Evolutionary conservation across 2,329 filamentous ascomycete genomes (phyloP).

Genomic region (Alternaria conjuncta): DNA sequence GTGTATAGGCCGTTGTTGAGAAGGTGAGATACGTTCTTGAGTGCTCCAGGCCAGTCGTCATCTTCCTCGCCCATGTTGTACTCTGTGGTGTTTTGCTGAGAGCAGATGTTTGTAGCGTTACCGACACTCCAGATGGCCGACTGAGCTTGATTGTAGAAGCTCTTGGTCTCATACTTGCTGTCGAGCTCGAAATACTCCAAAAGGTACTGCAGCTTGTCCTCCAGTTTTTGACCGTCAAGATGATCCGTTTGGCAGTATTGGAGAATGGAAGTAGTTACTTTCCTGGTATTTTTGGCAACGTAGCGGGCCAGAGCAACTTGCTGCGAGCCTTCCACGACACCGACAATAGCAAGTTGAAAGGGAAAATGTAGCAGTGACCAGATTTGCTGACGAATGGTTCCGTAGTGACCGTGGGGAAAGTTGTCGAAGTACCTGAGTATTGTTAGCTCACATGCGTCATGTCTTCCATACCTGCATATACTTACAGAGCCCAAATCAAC

Average conservation of each 20-base stretch:
- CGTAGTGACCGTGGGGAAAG: slow-evolving; percentile 57
- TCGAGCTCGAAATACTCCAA: slow-evolving; percentile 42
- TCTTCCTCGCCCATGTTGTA: slow-evolving; percentile 14
- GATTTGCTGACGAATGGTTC: slow-evolving; percentile 64
- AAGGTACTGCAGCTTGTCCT: slow-evolving; percentile 31
- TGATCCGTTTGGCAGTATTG: slow-evolving; percentile 44
- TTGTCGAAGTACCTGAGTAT: slow-evolving; percentile 60
- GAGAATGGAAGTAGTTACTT: slow-evolving; percentile 49
- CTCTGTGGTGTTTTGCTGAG: slow-evolving; percentile 19
- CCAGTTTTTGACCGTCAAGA: slow-evolving; percentile 40
- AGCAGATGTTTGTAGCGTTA: slow-evolving; percentile 44
- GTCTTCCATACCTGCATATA: not conserved
- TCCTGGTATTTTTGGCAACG: slow-evolving; percentile 53
- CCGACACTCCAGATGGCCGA: slow-evolving; percentile 29
- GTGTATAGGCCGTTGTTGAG: slow-evolving; percentile 42
- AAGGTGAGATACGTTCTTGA: slow-evolving; percentile 26
- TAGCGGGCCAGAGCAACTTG: slow-evolving; percentile 61
- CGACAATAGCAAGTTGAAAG: slow-evolving; percentile 67
- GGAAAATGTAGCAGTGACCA: slow-evolving; percentile 67
- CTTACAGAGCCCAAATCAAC: slow-evolving; percentile 65
- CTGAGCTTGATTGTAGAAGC: slow-evolving; percentile 17
- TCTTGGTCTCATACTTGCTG: slow-evolving; percentile 35
- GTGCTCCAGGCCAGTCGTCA: slow-evolving; percentile 24
- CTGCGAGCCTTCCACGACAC: slow-evolving; percentile 68
- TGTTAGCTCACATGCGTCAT: not conserved